A percentile compares a stretch with the other conserved stretches of the same genome.
Evolutionary conservation across 495 filamentous ascomycete species (phyloP).

Genomic region (Aspergillus egyptiacus): DNA sequence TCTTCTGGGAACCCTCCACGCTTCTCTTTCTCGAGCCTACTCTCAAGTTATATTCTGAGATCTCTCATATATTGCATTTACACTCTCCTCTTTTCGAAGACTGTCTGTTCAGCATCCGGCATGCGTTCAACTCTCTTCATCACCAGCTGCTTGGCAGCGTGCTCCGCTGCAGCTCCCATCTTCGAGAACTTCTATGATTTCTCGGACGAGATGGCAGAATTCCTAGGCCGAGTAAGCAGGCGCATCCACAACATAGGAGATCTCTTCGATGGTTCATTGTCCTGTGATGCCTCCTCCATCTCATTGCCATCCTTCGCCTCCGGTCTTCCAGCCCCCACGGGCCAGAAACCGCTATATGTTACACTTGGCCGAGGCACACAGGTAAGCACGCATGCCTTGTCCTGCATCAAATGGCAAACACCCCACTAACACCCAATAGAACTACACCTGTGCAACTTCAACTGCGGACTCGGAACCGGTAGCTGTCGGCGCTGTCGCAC

Average conservation of each 20-base stretch:
- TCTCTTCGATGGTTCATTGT: conserved; percentile 13
- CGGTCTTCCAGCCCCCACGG: conserved; percentile 52
- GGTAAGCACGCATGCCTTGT: conserved; percentile 37
- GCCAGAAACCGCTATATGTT: conserved; percentile 62
- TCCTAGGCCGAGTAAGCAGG: conserved; percentile 36
- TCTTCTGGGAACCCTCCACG: neutral
- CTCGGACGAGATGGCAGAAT: conserved; percentile 32
- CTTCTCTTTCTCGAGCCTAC: neutral
- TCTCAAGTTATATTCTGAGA: neutral
- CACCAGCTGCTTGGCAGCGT: conserved; percentile 26
- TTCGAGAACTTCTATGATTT: conserved; percentile 34
- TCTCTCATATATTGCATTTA: neutral
- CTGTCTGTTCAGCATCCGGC: conserved; percentile 12
- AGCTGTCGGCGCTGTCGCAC: conserved; percentile 69
- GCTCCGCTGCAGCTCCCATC: conserved; percentile 33
- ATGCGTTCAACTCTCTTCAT: conserved; percentile 31
- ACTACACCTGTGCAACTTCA: conserved; percentile 74
- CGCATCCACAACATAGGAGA: conserved; percentile 27
- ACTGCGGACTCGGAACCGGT: conserved; percentile 53
- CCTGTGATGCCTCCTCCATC: conserved; percentile 38
- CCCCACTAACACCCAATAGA: conserved; percentile 44
- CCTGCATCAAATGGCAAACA: neutral
- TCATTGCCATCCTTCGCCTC: conserved; percentile 35
- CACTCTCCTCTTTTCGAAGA: neutral
- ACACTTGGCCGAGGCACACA: conserved; percentile 78